Conservation (phyloP, 345 rosid species). For the Ailanthus altissimus region DNA sequence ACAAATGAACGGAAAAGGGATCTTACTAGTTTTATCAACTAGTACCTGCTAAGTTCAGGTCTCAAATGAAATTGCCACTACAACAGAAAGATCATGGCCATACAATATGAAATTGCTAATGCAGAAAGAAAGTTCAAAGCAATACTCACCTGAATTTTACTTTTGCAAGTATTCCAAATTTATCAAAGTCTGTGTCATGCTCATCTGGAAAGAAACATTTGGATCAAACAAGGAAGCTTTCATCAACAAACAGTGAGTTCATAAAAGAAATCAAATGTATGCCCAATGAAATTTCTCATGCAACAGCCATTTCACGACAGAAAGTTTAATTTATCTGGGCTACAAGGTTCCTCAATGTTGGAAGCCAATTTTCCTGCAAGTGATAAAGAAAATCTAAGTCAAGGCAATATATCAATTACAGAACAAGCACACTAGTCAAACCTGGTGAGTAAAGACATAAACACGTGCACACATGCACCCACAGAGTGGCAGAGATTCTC, state of each 20-base stretch:
- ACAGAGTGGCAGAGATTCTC: not conserved
- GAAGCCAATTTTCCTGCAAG: constrained; percentile 83
- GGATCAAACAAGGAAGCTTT: constrained; percentile 21
- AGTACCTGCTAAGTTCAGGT: not conserved
- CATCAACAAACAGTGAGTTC: not conserved
- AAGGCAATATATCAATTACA: constrained; percentile 5
- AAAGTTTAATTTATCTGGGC: constrained; percentile 79
- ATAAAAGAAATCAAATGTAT: constrained; percentile 13
- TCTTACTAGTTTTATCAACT: not conserved
- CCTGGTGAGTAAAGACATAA: not conserved
- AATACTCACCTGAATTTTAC: constrained; percentile 79
- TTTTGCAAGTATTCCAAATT: constrained; percentile 80
- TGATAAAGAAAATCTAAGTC: constrained; percentile 7
- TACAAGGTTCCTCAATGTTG: constrained; percentile 82
- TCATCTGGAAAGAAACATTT: constrained; percentile 60
- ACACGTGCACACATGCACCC: too few species aligned
- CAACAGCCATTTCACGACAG: constrained; percentile 95
- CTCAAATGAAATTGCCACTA: constrained; percentile 2
- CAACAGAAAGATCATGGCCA: not conserved
- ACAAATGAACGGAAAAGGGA: not conserved
- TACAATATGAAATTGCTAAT: not conserved
- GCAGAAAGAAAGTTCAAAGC: constrained; percentile 11
- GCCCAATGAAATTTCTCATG: constrained; percentile 90
- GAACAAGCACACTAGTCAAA: not conserved
- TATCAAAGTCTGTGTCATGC: constrained; percentile 77